Evolutionary conservation across 345 rosid genomes (phyloP).

Genomic region (Eucalyptus brandiana): DNA sequence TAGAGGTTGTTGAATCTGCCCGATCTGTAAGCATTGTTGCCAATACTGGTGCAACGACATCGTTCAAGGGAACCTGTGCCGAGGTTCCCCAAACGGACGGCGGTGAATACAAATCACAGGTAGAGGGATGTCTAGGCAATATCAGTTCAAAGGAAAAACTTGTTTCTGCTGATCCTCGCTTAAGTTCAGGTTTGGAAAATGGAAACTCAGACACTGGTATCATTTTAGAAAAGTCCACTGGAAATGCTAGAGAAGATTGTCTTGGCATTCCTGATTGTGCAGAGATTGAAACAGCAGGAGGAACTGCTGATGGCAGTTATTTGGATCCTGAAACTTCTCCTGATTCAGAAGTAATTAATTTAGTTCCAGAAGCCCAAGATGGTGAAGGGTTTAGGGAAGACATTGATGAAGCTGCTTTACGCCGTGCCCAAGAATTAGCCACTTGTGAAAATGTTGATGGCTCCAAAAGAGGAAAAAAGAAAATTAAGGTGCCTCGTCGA

Average conservation of each 20-base stretch:
- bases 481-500: constrained; percentile 14
- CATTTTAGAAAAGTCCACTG: constrained; percentile 21
- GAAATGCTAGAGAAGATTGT: constrained; percentile 21
- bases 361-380: constrained; percentile 43
- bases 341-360: constrained; percentile 94
- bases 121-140: neutral
- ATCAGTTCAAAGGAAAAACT: neutral
- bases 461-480: constrained; percentile 37
- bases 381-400: constrained; percentile 26
- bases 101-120: neutral
- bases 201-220: constrained; percentile 12
- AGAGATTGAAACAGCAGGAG: constrained; percentile 22
- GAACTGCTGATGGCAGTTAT: constrained; percentile 22
- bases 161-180: neutral
- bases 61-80: constrained; percentile 3
- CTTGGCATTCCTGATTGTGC: constrained; percentile 7
- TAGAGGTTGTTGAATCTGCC: constrained; percentile 20
- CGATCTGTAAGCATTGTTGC: constrained; percentile 11
- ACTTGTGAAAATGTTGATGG: constrained; percentile 6
- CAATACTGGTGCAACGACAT: neutral
- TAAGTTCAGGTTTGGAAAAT: constrained; percentile 1
- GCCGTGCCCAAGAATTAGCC: constrained; percentile 13
- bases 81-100: constrained; percentile 8
- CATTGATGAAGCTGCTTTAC: constrained; percentile 16
- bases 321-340: constrained; percentile 87